Conservation (phyloP, 2,329 filamentous ascomycete genomes). For the Monosporascus sp. region DNA sequence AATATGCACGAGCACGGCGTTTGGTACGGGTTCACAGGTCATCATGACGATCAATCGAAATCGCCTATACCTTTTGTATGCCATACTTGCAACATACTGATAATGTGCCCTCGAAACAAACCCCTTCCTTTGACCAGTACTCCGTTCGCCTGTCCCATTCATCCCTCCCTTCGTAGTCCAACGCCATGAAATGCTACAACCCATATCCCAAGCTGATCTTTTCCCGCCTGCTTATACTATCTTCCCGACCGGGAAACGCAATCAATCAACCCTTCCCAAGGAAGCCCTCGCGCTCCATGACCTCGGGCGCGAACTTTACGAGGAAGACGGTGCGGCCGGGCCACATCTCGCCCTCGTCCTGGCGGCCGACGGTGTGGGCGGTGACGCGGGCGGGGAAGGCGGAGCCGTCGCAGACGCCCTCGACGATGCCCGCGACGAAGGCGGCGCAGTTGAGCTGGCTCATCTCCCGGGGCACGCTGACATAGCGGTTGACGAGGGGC, state of each 20-base stretch:
- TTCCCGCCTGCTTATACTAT: not conserved
- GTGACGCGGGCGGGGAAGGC: constrained; percentile 86
- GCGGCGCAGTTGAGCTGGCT: constrained; percentile 94
- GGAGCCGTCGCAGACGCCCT: constrained; percentile 91
- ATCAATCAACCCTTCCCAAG: constrained; percentile 51
- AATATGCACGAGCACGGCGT: not conserved
- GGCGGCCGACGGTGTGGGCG: constrained; percentile 69
- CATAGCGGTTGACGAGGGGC: constrained; percentile 89
- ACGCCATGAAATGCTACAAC: constrained; percentile 18
- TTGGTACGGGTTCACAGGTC: not conserved
- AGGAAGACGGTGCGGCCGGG: constrained; percentile 94
- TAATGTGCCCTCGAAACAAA: not conserved
- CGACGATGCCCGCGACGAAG: constrained; percentile 89
- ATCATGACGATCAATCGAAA: not conserved
- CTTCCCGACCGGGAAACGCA: no score
- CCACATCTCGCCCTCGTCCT: constrained; percentile 71
- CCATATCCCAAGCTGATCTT: constrained; percentile 5
- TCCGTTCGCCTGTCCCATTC: not conserved
- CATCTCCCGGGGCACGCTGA: constrained; percentile 92
- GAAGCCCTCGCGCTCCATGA: constrained; percentile 85
- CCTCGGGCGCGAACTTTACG: constrained; percentile 86
- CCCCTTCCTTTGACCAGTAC: no score
- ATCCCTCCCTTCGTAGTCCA: not conserved
- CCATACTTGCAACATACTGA: not conserved
- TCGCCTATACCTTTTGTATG: not conserved